A percentile compares a stretch with the other conserved stretches of the same genome.
Conservation (phyloP, 192 early-diverging fungal species). For the Haplosporangium gracile region DNA sequence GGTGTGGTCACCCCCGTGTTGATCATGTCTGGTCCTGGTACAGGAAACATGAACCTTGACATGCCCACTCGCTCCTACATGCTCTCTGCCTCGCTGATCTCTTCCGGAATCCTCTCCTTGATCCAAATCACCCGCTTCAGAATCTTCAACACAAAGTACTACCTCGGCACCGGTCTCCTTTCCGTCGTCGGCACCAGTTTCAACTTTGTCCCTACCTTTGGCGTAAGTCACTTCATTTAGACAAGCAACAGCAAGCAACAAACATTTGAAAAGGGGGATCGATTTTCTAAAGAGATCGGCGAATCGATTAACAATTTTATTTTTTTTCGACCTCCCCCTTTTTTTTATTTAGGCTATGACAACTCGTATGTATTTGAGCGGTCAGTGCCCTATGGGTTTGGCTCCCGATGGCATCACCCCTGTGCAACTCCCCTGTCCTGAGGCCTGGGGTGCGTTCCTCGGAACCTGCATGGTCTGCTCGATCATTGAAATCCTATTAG, state of each 20-base stretch:
- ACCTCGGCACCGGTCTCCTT: constrained; percentile 65
- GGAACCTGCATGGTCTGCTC: constrained; percentile 68
- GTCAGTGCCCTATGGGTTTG: constrained; percentile 61
- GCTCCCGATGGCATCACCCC: constrained; percentile 59
- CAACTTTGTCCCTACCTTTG: constrained; percentile 62
- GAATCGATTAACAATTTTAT: background rate
- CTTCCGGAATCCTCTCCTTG: constrained; percentile 59
- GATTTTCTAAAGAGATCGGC: background rate
- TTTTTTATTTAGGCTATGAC: constrained; percentile 58
- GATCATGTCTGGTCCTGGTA: constrained; percentile 60
- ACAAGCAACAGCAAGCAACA: background rate
- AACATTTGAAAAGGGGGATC: background rate
- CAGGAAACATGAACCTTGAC: constrained; percentile 59
- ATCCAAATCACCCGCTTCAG: constrained; percentile 62
- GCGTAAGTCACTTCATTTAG: constrained; percentile 6
- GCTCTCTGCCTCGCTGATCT: constrained; percentile 62
- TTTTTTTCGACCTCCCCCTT: background rate
- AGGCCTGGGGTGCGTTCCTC: constrained; percentile 67
- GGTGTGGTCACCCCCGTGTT: constrained; percentile 63
- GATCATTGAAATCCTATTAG: constrained; percentile 60
- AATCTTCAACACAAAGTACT: constrained; percentile 58
- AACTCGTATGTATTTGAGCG: constrained; percentile 64
- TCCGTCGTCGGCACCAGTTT: constrained; percentile 66
- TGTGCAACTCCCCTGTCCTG: constrained; percentile 59
- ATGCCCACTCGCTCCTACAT: constrained; percentile 54